Conservation (phyloP, 352 stramenopile species). For the Phytophthora agathidicida region DNA sequence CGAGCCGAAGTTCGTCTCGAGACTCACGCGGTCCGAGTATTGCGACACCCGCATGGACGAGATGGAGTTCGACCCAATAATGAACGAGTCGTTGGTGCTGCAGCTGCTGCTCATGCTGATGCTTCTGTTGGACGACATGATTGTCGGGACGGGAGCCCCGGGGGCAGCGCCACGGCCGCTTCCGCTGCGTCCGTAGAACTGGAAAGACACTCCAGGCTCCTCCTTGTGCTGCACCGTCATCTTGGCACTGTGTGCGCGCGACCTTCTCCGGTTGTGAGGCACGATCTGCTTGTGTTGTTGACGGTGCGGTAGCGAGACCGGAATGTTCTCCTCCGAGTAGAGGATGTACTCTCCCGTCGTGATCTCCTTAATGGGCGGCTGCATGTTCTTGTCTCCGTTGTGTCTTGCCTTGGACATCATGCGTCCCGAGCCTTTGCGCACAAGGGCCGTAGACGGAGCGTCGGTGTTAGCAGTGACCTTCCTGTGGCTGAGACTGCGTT, state of each 20-base stretch:
- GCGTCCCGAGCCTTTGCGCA: slow-evolving; percentile 62
- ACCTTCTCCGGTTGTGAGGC: slow-evolving; percentile 20
- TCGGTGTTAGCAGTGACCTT: slow-evolving; percentile 9
- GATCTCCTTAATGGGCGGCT: slow-evolving; percentile 34
- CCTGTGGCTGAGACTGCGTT: slow-evolving; percentile 16
- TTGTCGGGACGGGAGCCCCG: slow-evolving; percentile 4
- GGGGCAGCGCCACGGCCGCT: slow-evolving; percentile 14
- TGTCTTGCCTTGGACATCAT: slow-evolving; percentile 47
- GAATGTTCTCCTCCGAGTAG: slow-evolving; percentile 37
- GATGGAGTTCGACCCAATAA: slow-evolving; percentile 51
- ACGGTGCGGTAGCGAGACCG: slow-evolving; percentile 29
- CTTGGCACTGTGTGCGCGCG: slow-evolving; percentile 19
- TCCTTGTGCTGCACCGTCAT: slow-evolving; percentile 30
- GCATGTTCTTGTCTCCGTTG: slow-evolving; percentile 24
- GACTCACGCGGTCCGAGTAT: slow-evolving; percentile 67
- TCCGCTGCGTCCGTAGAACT: slow-evolving; percentile 67
- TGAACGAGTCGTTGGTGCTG: slow-evolving; percentile 61
- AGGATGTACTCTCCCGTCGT: slow-evolving; percentile 41
- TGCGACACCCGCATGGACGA: slow-evolving; percentile 53
- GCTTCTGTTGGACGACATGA: slow-evolving; percentile 28
- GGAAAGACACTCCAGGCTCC: slow-evolving; percentile 55
- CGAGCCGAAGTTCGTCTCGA: slow-evolving; percentile 79
- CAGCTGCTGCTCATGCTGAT: slow-evolving; percentile 37
- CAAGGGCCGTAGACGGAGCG: slow-evolving; percentile 33
- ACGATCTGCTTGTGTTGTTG: slow-evolving; percentile 32